Evolutionary conservation across 345 rosid genomes (phyloP).

Genomic region (Dipteronia sinensis): DNA sequence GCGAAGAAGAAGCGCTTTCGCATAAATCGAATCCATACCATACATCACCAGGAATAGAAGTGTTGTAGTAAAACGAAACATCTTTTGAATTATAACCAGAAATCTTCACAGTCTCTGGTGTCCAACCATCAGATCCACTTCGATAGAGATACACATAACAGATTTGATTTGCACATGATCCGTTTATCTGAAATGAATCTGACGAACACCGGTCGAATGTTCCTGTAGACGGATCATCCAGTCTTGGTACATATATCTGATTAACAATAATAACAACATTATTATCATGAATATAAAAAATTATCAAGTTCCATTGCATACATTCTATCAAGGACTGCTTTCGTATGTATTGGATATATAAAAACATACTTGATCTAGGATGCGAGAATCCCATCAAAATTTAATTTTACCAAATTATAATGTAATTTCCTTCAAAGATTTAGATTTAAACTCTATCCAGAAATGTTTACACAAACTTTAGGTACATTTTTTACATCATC

Average conservation of each 20-base stretch:
- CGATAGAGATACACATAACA: conserved; percentile 84
- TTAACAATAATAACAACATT: no score
- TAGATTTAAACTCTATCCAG: not conserved
- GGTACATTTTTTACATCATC: not conserved
- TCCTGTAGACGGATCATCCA: conserved; percentile 61
- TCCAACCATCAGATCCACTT: conserved; percentile 85
- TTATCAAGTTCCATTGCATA: not conserved
- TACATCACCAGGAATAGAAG: conserved; percentile 52
- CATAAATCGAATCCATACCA: conserved; percentile 88
- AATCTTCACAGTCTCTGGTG: conserved; percentile 61
- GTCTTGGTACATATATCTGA: conserved; percentile 76
- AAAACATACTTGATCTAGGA: not conserved
- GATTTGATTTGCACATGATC: conserved; percentile 74
- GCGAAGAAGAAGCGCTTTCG: conserved; percentile 47
- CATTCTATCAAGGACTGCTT: no score
- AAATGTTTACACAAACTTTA: not conserved
- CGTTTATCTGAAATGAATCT: conserved; percentile 67
- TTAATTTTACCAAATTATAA: not conserved
- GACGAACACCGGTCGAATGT: conserved; percentile 81
- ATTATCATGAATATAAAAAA: no score
- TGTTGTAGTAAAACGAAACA: conserved; percentile 56
- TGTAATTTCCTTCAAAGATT: not conserved
- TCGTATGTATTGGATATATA: no score
- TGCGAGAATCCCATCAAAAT: not conserved
- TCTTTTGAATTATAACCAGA: conserved; percentile 41